Conservation (phyloP, 1,284 basidiomycete species). For the Trichosporon sp. region DNA sequence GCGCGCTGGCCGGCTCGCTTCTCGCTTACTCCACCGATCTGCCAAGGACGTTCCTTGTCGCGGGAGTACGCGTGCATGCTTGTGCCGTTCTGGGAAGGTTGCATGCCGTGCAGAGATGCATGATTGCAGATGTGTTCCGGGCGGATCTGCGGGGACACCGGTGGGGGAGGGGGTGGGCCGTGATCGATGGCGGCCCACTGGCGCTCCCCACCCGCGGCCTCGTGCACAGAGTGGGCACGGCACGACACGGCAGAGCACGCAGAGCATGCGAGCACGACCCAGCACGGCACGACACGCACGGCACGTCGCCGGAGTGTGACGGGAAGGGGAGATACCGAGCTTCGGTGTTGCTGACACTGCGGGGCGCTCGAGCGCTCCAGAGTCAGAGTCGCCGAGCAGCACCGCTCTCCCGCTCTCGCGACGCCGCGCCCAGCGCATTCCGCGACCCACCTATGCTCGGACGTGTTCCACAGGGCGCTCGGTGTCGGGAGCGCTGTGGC, state of each 20-base stretch:
- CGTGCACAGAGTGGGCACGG: not conserved
- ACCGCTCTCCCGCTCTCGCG: not conserved
- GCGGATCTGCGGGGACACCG: not conserved
- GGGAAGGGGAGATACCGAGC: not conserved
- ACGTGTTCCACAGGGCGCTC: not conserved
- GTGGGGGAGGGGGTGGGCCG: not conserved
- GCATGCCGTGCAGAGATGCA: not conserved
- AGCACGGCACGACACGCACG: not conserved
- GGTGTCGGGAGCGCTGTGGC: not conserved
- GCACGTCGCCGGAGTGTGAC: not conserved
- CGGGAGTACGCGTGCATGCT: not conserved
- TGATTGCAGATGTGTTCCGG: not conserved
- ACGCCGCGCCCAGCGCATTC: not conserved
- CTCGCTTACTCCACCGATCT: not conserved
- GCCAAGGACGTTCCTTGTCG: not conserved
- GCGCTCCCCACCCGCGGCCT: not conserved
- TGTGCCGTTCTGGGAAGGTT: not conserved
- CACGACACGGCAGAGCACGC: not conserved
- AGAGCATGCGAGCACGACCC: not conserved
- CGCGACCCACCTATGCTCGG: not conserved
- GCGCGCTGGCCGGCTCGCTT: not conserved
- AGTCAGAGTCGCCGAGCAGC: not conserved
- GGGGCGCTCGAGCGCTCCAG: not conserved
- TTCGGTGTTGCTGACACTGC: not conserved
- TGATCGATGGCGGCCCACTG: not conserved